Evolutionary conservation across 75 land plant genomes (phyloP), one percentile per base, ranked within the genome.

Genomic region (Pinus albicaulis): DNA sequence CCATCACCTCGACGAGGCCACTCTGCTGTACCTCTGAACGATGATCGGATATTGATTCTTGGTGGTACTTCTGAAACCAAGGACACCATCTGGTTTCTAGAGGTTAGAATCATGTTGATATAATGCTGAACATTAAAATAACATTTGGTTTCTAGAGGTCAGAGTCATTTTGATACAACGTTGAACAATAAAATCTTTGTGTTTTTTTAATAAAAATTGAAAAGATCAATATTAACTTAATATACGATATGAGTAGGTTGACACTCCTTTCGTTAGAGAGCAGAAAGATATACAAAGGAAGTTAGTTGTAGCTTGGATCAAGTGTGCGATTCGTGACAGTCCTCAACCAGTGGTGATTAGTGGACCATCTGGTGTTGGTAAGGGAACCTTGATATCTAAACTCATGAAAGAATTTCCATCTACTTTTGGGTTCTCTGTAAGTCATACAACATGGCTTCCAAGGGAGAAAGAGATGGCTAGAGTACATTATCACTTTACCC

Each of bases 351-450:
- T 96, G 55, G 98, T 96, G 55, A 89, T 96, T 57, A 88, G 93
- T 86, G 99, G 99, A 71, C 99, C 99, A 52, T 96, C 99, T 55
- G 99, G 99, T 68, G 99, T 96, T 41, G 99, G 99, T 13, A 96
- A 96, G 74, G 99, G 99, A n/a, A 96, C 99, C 26, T 76, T 96
- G 57, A 94, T 96, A 81, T 76, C 81, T 20, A 94, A 85, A 80
- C 89, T 96, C 59, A 94, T 92, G 98, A 81, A 84, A 73, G 95
- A 96, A 23, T 96, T 92, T 66, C 98, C 99, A 13, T 73, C 80
- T 22, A 84, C 82, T 14, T 96, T 94, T 85, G 99, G 99, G 24
- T 96, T 96, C 62, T 96, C 99, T 56, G 99, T 96, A 28, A 94
- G 98, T 71, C 99, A 96, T 31, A 96, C 99, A 63, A 96, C 99